Evolutionary conservation across 2,329 filamentous ascomycete species (phyloP), one percentile per base, ranked within the genome.

Genomic region (Ophidiomyces ophidiicola): DNA sequence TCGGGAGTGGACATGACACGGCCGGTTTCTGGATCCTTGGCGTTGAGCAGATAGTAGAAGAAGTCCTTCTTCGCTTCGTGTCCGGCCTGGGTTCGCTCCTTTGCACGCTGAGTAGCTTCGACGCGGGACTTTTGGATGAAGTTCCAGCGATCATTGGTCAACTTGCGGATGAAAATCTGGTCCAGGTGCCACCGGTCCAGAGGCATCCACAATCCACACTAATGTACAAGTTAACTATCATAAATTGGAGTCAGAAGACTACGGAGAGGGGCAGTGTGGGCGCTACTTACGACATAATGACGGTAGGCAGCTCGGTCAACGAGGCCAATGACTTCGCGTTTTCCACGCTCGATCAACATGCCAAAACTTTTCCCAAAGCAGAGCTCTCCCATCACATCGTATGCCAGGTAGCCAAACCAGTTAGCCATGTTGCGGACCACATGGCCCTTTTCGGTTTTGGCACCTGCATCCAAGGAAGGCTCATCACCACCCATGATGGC

Each of bases 251-350:
- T n/a, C 4, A 62, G 18, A 20, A 30, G 33, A 11, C 23, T 20
- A 25, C 30, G 20, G 14, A 21, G 12, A 12, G 18, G 8, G 21
- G 11, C 23, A 54, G 80, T 77, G 47, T 82, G 74, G 32, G 81
- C 53, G 82, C 78, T 15, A 36, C 44, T 40, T 35, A 43, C 46
- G 34, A 47, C 46, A 36, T 55, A 60, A 12, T 53, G 48, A 43
- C 78, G 68, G 35, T 77, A 78, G 0, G 78, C 77, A 17, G 79
- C 80, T 18, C 74, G 70, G 48, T 77, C 76, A 10, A 84, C 74
- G 26, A 84, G 58, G 15, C 75, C 70, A 36, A 82, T 68, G 15
- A 80, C 77, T 46, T 80, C 79, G 19, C 78, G 75, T 70, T 45
- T 60, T 40, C 48, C 59, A 40, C 53, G 62, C 47, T 55, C 50